Percentiles rank a stretch among this genome's conserved stretches.
Evolutionary conservation across 352 stramenopile genomes (phyloP).

Genomic region (Aphanomyces astaci): DNA sequence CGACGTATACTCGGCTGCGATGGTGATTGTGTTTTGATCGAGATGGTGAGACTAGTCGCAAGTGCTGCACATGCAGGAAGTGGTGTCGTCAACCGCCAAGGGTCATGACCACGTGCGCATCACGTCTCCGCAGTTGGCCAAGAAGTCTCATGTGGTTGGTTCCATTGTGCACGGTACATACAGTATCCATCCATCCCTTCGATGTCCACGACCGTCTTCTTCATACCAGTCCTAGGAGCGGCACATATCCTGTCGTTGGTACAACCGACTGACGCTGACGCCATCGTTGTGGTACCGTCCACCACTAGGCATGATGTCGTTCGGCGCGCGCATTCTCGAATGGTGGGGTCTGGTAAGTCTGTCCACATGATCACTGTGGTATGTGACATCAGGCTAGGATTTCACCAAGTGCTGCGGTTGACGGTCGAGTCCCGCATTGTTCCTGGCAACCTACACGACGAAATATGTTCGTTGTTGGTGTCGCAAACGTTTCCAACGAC

Average conservation of each 20-base stretch:
- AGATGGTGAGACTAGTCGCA: too few species aligned
- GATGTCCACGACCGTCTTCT: too few species aligned
- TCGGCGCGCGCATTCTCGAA: neutral
- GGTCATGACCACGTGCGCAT: too few species aligned
- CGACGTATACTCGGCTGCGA: too few species aligned
- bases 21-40: neutral
- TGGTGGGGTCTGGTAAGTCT: neutral
- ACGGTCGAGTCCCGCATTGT: neutral
- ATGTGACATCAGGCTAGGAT: too few species aligned
- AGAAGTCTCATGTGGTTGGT: neutral
- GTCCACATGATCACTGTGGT: too few species aligned
- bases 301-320: too few species aligned
- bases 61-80: conserved; percentile 5
- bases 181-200: too few species aligned
- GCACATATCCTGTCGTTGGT: too few species aligned
- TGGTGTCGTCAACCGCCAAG: neutral
- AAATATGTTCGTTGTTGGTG: conserved; percentile 12
- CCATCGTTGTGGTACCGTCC: neutral
- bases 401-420: conserved; percentile 10
- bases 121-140: neutral
- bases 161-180: neutral
- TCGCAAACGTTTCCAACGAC: conserved; percentile 26
- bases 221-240: too few species aligned
- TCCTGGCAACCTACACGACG: neutral
- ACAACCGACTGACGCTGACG: neutral